Conservation (phyloP, 352 stramenopile genomes). For the Elongisporangium anandrum region DNA sequence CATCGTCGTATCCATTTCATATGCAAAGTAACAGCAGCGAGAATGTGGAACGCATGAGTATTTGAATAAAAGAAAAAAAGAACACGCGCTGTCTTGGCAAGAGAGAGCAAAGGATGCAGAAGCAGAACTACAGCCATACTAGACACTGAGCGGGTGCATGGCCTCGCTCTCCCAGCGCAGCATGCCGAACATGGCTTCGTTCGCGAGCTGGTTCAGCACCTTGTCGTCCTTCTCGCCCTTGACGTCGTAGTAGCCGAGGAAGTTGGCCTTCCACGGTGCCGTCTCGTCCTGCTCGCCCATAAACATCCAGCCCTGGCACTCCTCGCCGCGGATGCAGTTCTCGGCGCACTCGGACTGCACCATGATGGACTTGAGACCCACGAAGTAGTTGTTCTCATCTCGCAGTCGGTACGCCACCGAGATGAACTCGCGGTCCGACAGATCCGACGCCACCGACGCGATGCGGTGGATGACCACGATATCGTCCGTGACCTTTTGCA, state of each 20-base stretch:
- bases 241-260: constrained; percentile 78
- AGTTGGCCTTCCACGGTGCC: constrained; percentile 70
- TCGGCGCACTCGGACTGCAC: constrained; percentile 68
- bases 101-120: neutral
- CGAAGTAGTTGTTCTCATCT: constrained; percentile 76
- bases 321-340: constrained; percentile 77
- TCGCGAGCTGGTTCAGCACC: constrained; percentile 76
- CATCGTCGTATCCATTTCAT: no score
- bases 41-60: constrained; percentile 1
- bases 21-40: neutral
- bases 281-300: constrained; percentile 61
- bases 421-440: constrained; percentile 76
- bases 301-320: constrained; percentile 84
- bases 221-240: constrained; percentile 85
- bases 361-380: constrained; percentile 69
- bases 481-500: constrained; percentile 83
- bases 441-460: constrained; percentile 62
- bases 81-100: neutral
- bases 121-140: constrained; percentile 6
- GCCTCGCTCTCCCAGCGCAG: constrained; percentile 83
- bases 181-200: constrained; percentile 85
- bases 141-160: constrained; percentile 76
- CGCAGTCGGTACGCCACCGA: constrained; percentile 70
- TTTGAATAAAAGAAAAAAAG: neutral
- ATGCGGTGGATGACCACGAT: constrained; percentile 80